phyloP scores from a whole-genome alignment of 345 rosid genomes.

The Adansonia digitata region DNA sequence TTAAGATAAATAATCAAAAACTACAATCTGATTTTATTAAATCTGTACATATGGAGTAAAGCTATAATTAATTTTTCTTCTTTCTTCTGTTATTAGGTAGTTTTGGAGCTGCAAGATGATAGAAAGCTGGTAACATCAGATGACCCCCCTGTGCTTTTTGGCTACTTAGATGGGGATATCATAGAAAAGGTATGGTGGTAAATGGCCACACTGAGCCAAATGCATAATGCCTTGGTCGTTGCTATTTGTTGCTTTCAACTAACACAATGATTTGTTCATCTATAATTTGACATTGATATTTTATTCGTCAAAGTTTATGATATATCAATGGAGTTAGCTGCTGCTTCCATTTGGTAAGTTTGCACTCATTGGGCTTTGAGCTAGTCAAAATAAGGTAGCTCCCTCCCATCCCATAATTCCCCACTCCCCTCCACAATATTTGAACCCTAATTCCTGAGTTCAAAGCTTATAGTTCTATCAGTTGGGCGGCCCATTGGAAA shows the following conservation, averaged over 20 bases:
- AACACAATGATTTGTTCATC: not conserved
- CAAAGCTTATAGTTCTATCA: not conserved
- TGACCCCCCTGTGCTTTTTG: conserved; percentile 71
- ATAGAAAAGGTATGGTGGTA: conserved; percentile 48
- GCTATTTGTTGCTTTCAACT: not conserved
- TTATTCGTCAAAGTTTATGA: conserved; percentile 2
- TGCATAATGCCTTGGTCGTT: not conserved
- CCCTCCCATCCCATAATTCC: not conserved
- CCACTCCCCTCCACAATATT: not conserved
- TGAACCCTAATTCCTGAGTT: not conserved
- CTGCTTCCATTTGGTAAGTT: conserved; percentile 3
- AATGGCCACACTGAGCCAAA: not conserved
- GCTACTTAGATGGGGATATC: conserved; percentile 59
- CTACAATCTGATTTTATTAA: not conserved
- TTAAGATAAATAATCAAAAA: not conserved
- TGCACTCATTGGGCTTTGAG: not conserved
- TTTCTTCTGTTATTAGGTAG: conserved; percentile 44
- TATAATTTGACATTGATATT: not conserved
- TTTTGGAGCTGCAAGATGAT: conserved; percentile 81
- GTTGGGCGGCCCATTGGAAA: not conserved
- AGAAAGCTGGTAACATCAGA: conserved; percentile 81
- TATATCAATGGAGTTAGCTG: not conserved
- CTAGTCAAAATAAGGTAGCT: not conserved
- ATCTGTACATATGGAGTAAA: not conserved
- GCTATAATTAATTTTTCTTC: not conserved